phyloP scores from a whole-genome alignment of 176 grass and related monocot genomes.

The maize (Zea mays) region Zm-B73-REFERENCE-NAM-5.0 NC_050098.1:225406001-225406500 shows the following conservation, averaged over 20 bases:
- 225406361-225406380: not conserved
- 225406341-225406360: not conserved
- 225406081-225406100: conserved; percentile 1
- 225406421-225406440: too few species aligned
- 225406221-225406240: not conserved
- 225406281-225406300: not conserved
- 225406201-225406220: not conserved
- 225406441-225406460: too few species aligned
- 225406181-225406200: not conserved
- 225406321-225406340: not conserved
- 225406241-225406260: not conserved
- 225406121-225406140: not conserved
- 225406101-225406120: not conserved
- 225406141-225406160: not conserved
- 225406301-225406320: not conserved
- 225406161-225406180: not conserved
- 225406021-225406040: not conserved
- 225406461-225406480: too few species aligned
- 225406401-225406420: too few species aligned
- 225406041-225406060: conserved; percentile 1
- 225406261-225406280: not conserved
- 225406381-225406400: too few species aligned
- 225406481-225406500: too few species aligned
- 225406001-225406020: not conserved
- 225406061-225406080: conserved; percentile 20